A percentile compares a stretch with the other conserved stretches of the same genome.
These are phyloP conservation scores for Cytospora leucostoma DNA, from an alignment of 2,329 filamentous ascomycete genomes.

Conservation along the genomic window DNA sequence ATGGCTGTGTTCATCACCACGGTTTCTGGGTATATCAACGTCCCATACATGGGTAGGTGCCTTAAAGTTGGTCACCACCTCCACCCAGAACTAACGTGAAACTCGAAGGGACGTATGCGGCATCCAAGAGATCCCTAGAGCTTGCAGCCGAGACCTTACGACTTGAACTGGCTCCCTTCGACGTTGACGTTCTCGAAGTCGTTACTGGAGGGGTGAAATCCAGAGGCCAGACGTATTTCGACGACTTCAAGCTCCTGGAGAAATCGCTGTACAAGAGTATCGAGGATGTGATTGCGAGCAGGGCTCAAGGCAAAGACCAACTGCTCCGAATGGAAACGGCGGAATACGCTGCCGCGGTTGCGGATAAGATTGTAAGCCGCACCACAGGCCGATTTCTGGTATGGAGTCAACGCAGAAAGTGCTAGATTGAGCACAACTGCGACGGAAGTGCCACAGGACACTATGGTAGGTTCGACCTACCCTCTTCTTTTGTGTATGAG, in stretches of 20 bases:
- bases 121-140: constrained; percentile 35
- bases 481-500: neutral
- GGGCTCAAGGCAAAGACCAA: constrained; percentile 32
- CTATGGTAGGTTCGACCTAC: neutral
- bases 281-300: constrained; percentile 28
- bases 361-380: constrained; percentile 29
- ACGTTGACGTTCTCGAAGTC: constrained; percentile 31
- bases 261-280: constrained; percentile 33
- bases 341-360: constrained; percentile 32
- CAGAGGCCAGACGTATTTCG: constrained; percentile 30
- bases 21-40: constrained; percentile 32
- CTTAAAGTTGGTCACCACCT: neutral
- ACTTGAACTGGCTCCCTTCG: constrained; percentile 33
- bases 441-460: constrained; percentile 29
- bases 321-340: constrained; percentile 31
- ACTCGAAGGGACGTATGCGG: constrained; percentile 32
- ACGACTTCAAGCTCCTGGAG: constrained; percentile 31
- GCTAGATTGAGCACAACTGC: constrained; percentile 31
- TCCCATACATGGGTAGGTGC: constrained; percentile 33
- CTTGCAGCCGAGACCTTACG: constrained; percentile 34
- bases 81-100: neutral
- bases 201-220: constrained; percentile 34
- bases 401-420: constrained; percentile 29
- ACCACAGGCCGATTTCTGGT: constrained; percentile 32
- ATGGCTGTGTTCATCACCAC: constrained; percentile 34